A percentile compares a stretch with the other conserved stretches of the same genome.
phyloP scores from a whole-genome alignment of 2,329 filamentous ascomycete genomes.

The Hypoxylon sp. region DNA sequence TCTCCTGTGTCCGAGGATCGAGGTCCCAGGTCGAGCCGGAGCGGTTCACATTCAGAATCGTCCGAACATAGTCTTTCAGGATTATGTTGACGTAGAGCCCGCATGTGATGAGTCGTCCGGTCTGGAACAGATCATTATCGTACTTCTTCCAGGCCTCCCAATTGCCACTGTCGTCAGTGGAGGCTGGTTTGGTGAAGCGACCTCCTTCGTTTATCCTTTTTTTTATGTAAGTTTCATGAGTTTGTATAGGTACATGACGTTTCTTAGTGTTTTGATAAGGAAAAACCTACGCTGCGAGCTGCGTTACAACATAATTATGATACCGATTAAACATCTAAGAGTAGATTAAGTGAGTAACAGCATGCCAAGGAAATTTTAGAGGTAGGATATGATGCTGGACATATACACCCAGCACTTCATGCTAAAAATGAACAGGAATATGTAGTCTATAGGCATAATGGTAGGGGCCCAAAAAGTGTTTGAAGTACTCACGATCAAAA shows the following conservation, averaged over 20 bases:
- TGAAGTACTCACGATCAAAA: slow-evolving; percentile 67
- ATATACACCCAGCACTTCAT: neutral
- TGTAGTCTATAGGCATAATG: no score
- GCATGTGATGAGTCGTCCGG: slow-evolving; percentile 63
- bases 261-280: neutral
- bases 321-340: slow-evolving; percentile 79
- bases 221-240: slow-evolving; percentile 8
- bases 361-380: slow-evolving; percentile 20
- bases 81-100: slow-evolving; percentile 70
- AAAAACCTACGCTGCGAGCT: slow-evolving; percentile 69
- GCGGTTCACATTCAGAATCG: slow-evolving; percentile 66
- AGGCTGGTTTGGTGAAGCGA: slow-evolving; percentile 76
- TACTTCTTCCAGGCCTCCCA: slow-evolving; percentile 48
- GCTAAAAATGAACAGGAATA: no score
- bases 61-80: slow-evolving; percentile 59
- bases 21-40: slow-evolving; percentile 53
- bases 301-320: slow-evolving; percentile 86
- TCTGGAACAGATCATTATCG: slow-evolving; percentile 60
- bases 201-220: slow-evolving; percentile 81
- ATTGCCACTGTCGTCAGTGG: slow-evolving; percentile 16
- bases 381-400: neutral
- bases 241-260: neutral
- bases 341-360: slow-evolving; percentile 3
- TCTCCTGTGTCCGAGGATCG: slow-evolving; percentile 51
- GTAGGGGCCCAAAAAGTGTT: no score